phyloP scores from a whole-genome alignment of 352 stramenopile species.

The Pythium rhizo-oryzae region DNA sequence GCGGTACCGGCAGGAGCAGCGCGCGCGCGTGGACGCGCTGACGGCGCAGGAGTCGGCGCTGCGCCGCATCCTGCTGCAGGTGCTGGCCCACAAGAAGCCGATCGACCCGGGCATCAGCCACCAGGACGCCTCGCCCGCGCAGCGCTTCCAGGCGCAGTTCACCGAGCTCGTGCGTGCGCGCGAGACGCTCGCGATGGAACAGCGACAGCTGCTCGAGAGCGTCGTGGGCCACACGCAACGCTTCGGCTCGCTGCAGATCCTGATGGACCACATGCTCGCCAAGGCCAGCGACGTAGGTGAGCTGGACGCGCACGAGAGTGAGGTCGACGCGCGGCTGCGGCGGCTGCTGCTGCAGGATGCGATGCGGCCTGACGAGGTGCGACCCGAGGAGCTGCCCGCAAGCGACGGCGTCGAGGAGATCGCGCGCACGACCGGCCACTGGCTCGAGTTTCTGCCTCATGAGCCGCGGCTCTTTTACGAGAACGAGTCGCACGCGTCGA shows the following conservation, averaged over 20 bases:
- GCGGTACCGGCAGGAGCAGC: constrained; percentile 24
- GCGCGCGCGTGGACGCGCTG: constrained; percentile 22
- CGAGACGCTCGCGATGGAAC: constrained; percentile 21
- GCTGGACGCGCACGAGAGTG: neutral
- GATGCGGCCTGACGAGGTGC: neutral
- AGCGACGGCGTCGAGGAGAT: neutral
- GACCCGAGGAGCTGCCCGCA: neutral
- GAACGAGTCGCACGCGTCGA: neutral
- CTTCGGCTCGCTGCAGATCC: neutral
- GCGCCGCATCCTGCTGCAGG: constrained; percentile 17
- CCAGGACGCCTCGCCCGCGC: neutral
- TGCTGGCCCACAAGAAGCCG: constrained; percentile 29
- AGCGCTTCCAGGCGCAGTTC: constrained; percentile 17
- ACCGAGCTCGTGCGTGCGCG: constrained; percentile 26
- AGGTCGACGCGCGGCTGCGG: neutral
- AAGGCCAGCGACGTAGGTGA: neutral
- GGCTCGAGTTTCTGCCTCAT: constrained; percentile 9
- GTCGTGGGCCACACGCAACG: neutral
- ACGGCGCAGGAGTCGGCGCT: constrained; percentile 21
- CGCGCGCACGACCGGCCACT: neutral
- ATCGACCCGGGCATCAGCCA: neutral
- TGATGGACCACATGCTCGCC: neutral
- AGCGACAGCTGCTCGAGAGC: constrained; percentile 4
- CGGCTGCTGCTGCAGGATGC: neutral
- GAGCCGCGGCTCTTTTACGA: constrained; percentile 14